Percentiles rank a stretch among this genome's conserved stretches.
phyloP scores from a whole-genome alignment of 2,329 filamentous ascomycete genomes.

The Chrysoporthe austroafricana region DNA sequence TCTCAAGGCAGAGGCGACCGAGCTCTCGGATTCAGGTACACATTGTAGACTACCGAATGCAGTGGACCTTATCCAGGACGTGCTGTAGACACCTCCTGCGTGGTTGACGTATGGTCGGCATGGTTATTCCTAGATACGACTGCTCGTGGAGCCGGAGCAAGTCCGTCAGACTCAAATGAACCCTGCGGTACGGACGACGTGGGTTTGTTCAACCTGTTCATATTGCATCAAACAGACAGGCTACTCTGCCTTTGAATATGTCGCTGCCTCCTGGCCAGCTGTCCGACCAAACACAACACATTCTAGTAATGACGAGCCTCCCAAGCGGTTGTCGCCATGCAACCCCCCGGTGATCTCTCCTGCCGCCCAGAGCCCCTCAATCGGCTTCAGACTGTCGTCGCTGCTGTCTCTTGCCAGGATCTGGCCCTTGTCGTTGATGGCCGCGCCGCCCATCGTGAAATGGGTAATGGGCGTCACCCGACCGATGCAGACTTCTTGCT shows the following conservation, averaged over 20 bases:
- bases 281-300: slow-evolving; percentile 79
- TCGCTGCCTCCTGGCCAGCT: slow-evolving; percentile 54
- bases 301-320: slow-evolving; percentile 95
- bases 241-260: not conserved
- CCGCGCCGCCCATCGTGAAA: slow-evolving; percentile 69
- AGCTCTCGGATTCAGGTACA: not conserved
- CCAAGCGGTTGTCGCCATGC: slow-evolving; percentile 93
- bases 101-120: too few relatives aligned
- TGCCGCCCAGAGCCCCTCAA: slow-evolving; percentile 63
- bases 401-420: slow-evolving; percentile 47
- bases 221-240: not conserved
- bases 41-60: not conserved
- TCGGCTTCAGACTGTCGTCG: slow-evolving; percentile 43
- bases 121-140: too few relatives aligned
- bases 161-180: too few relatives aligned
- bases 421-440: slow-evolving; percentile 57
- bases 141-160: too few relatives aligned
- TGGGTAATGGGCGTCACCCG: slow-evolving; percentile 66
- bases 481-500: slow-evolving; percentile 61
- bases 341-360: slow-evolving; percentile 68
- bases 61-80: too few relatives aligned
- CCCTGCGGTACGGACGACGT: too few relatives aligned
- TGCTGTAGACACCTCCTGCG: too few relatives aligned
- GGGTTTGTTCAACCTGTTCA: not conserved
- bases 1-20: not conserved